Evolutionary conservation across 257 asterid species (phyloP).

Genomic region (Lithospermum erythrorhizon): DNA sequence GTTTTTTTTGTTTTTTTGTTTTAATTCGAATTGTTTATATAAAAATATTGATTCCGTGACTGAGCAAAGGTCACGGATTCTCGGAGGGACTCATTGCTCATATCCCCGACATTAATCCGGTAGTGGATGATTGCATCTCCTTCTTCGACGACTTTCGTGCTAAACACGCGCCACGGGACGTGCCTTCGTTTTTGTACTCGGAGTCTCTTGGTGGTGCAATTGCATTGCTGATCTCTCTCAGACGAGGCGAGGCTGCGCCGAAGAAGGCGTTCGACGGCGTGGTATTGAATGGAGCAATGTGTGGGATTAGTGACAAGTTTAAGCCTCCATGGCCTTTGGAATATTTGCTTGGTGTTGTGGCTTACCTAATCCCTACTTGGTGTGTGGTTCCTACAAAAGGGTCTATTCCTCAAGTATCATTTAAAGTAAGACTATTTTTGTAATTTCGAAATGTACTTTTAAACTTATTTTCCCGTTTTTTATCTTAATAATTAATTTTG

Average conservation of each 20-base stretch:
- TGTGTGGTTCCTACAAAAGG: slow-evolving; percentile 89
- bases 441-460: no score
- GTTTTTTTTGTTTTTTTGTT: no score
- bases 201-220: slow-evolving; percentile 96
- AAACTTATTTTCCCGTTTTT: no score
- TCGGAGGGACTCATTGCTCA: slow-evolving; percentile 77
- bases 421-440: slow-evolving; percentile 43
- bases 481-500: no score
- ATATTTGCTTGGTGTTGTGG: slow-evolving; percentile 72
- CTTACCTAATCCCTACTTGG: slow-evolving; percentile 67
- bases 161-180: slow-evolving; percentile 22
- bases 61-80: slow-evolving; percentile 56
- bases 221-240: slow-evolving; percentile 63
- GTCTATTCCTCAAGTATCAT: slow-evolving; percentile 55
- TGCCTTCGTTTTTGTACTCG: slow-evolving; percentile 65
- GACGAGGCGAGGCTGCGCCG: slow-evolving; percentile 44
- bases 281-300: slow-evolving; percentile 91
- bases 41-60: no score
- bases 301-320: slow-evolving; percentile 79
- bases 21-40: no score
- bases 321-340: slow-evolving; percentile 99
- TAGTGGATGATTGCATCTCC: slow-evolving; percentile 62
- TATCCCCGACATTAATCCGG: slow-evolving; percentile 58
- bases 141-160: slow-evolving; percentile 54
- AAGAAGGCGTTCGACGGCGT: slow-evolving; percentile 55